Conservation (phyloP, 2,329 filamentous ascomycete genomes). For the Fusarium aywerte region DNA sequence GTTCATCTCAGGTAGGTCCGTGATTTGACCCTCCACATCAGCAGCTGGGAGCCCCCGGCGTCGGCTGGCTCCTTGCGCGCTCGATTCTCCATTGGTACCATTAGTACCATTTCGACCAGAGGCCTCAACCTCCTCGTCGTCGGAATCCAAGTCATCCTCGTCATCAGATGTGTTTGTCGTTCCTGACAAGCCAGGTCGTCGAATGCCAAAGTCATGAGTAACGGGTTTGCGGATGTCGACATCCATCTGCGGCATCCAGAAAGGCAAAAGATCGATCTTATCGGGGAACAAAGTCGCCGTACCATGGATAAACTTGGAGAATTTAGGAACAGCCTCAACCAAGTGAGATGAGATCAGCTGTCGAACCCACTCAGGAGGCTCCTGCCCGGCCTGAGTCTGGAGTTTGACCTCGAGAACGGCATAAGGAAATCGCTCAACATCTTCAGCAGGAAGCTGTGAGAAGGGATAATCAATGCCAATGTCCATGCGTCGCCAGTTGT, state of each 20-base stretch:
- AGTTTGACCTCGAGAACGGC: constrained; percentile 97
- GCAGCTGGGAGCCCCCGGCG: constrained; percentile 55
- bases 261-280: constrained; percentile 89
- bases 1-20: constrained; percentile 65
- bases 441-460: constrained; percentile 83
- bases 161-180: constrained; percentile 82
- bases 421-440: constrained; percentile 93
- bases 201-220: constrained; percentile 90
- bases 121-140: constrained; percentile 64
- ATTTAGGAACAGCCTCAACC: constrained; percentile 98
- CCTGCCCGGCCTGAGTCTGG: constrained; percentile 93
- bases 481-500: constrained; percentile 97
- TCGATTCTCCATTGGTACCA: constrained; percentile 51
- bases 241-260: constrained; percentile 99
- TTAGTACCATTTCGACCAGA: constrained; percentile 37
- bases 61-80: constrained; percentile 50
- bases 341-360: constrained; percentile 93
- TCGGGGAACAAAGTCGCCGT: constrained; percentile 87
- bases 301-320: constrained; percentile 99
- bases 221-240: constrained; percentile 95
- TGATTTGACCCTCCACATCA: constrained; percentile 87
- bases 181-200: constrained; percentile 78
- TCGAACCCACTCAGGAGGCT: constrained; percentile 95
- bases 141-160: constrained; percentile 76
- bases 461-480: constrained; percentile 98